Conservation (phyloP, 805 yeast genomes). For the Saccharomycopsis fibuligera region DNA sequence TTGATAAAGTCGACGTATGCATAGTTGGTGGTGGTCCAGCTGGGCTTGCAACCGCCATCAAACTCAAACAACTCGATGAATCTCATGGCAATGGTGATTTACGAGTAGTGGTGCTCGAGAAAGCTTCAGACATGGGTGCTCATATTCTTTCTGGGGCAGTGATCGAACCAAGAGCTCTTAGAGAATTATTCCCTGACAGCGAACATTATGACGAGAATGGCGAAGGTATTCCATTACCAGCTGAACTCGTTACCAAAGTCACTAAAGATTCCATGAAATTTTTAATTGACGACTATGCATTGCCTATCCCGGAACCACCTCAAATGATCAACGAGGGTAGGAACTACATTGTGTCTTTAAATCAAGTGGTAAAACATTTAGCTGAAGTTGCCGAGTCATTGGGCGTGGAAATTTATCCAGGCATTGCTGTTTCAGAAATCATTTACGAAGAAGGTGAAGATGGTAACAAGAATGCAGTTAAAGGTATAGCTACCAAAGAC, state of each 20-base stretch:
- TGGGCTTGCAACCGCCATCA: slow-evolving; percentile 90
- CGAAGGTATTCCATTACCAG: slow-evolving; percentile 68
- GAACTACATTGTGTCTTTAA: slow-evolving; percentile 80
- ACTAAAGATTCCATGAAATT: slow-evolving; percentile 68
- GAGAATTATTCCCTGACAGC: slow-evolving; percentile 73
- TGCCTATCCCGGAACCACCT: slow-evolving; percentile 89
- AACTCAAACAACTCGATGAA: slow-evolving; percentile 78
- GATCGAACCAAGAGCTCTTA: slow-evolving; percentile 80
- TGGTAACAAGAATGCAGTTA: slow-evolving; percentile 46
- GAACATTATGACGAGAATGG: slow-evolving; percentile 46
- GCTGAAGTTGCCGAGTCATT: slow-evolving; percentile 86
- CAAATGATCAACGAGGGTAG: slow-evolving; percentile 75
- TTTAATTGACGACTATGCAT: slow-evolving; percentile 51
- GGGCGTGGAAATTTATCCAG: slow-evolving; percentile 92
- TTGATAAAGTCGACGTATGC: slow-evolving; percentile 85
- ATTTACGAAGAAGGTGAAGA: slow-evolving; percentile 43
- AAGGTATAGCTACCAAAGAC: slow-evolving; percentile 92
- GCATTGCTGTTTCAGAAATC: slow-evolving; percentile 78
- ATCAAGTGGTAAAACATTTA: slow-evolving; percentile 73
- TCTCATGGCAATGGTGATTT: slow-evolving; percentile 61
- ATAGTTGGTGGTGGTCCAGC: slow-evolving; percentile 99
- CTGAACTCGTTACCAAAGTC: slow-evolving; percentile 68
- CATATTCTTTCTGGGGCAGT: slow-evolving; percentile 94
- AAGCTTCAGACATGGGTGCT: slow-evolving; percentile 88
- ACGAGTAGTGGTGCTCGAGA: slow-evolving; percentile 85